Base-by-base conservation (phyloP, 169 alveolate genomes). In the Theileria orientalis region DNA sequence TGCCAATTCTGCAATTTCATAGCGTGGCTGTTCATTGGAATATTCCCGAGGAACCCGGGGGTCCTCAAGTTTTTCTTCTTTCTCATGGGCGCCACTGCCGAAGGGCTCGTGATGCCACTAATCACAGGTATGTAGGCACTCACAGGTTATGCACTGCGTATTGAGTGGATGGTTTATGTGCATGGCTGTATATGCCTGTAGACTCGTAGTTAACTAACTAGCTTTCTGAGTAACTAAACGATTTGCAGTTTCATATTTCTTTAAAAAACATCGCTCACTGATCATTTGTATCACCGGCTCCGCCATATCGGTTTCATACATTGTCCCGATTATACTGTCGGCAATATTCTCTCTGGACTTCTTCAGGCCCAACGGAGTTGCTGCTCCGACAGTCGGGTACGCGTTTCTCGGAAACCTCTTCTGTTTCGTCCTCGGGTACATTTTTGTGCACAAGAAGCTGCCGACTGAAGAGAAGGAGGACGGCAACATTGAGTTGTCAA, bases 271-370 rank as follows among this genome's bases (percentile, higher is more conserved):
- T 0, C 32, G 30, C 14, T 78, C 83, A 40, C 42, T 70, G n/a
- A 57, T 70, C 37, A 78, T 76, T 3, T 56, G 70, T 29, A 41
- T 67, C 41, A 67, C 62, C 52, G 85, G 85, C 13, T 57, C 85
- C 8, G 19, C 61, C 0, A 74, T 75, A 21, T 76, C 85, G 21
- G 54, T 76, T 42, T 67, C 85, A 29, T 76, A 33, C 56, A 23
- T 76, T 23, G 46, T 67, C 8, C 85, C 85, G 0, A 52, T 67
- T 0, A 8, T 76, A 16, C 33, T 76, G 42, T 5, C 73, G 8
- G 32, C 59, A 27, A 76, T 76, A n/a, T 76, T 37, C 60, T 37
- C 41, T 1, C 21, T 19, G 13, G 40, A 21, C 37, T 29, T 14
- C 0, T 19, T 76, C 37, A 44, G 14, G 21, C 30, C 42, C 30